A percentile compares a stretch with the other conserved stretches of the same genome.
These are phyloP conservation scores for Fusarium heterosporum DNA, from an alignment of 2,329 filamentous ascomycete genomes.

Conservation along the genomic window DNA sequence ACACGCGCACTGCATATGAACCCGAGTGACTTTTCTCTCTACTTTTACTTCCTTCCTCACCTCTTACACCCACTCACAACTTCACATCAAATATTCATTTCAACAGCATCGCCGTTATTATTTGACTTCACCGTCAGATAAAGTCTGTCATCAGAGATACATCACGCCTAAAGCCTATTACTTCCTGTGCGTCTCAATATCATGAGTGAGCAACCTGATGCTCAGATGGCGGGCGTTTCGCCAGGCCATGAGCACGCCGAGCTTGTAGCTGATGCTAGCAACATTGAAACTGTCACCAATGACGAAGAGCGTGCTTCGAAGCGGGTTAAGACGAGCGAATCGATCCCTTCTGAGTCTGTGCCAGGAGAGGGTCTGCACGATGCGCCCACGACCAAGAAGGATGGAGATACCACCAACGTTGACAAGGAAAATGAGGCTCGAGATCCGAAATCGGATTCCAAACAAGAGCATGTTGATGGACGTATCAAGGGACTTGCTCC, in stretches of 20 bases:
- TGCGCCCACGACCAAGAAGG: constrained; percentile 28
- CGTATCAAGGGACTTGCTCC: constrained; percentile 71
- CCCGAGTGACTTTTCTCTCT: neutral
- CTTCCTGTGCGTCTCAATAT: neutral
- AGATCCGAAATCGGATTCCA: constrained; percentile 12
- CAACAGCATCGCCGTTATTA: neutral
- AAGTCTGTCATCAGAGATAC: neutral
- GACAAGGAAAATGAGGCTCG: constrained; percentile 31
- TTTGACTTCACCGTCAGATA: neutral
- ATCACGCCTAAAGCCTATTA: neutral
- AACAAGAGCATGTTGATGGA: constrained; percentile 41
- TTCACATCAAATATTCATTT: constrained; percentile 9
- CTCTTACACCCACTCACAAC: constrained; percentile 10
- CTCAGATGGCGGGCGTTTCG: constrained; percentile 39
- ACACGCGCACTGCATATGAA: neutral
- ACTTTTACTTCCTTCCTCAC: neutral
- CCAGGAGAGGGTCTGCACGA: constrained; percentile 41
- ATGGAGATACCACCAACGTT: constrained; percentile 30
- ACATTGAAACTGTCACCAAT: constrained; percentile 8
- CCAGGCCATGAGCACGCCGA: constrained; percentile 29
- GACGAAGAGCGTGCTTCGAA: constrained; percentile 64
- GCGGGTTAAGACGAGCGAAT: constrained; percentile 65
- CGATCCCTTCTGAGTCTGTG: constrained; percentile 32
- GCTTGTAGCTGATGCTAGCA: constrained; percentile 35
- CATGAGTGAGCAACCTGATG: constrained; percentile 48